These are phyloP conservation scores for Rhynchospora pubera DNA, from an alignment of 176 grass and related monocot genomes.

Conservation along the genomic window DNA sequence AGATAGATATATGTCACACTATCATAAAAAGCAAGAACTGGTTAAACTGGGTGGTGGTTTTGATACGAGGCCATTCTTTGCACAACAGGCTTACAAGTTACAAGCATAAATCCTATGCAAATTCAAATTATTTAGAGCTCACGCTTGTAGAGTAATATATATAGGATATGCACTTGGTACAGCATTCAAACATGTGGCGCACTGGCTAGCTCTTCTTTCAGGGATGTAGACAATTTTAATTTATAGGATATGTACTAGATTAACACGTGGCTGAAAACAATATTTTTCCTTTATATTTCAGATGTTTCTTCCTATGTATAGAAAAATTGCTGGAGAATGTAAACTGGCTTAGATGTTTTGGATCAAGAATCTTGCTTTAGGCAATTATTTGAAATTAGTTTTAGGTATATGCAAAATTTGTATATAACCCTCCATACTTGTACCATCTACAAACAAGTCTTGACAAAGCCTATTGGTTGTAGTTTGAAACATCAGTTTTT, in stretches of 20 bases:
- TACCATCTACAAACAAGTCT: neutral
- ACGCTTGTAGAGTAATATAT: too few species aligned
- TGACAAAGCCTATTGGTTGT: neutral
- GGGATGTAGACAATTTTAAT: neutral
- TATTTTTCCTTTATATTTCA: neutral
- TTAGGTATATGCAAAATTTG: neutral
- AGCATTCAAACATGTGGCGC: too few species aligned
- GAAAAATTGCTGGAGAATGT: too few species aligned
- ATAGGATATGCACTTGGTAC: too few species aligned
- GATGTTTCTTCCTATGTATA: neutral
- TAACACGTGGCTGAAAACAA: neutral
- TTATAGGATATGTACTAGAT: neutral
- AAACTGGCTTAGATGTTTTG: neutral
- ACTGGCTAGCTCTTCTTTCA: neutral
- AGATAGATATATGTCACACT: too few species aligned
- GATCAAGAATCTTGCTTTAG: neutral
- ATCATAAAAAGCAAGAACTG: too few species aligned
- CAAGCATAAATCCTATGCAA: too few species aligned
- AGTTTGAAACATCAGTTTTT: neutral
- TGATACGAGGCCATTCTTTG: neutral
- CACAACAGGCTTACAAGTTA: too few species aligned
- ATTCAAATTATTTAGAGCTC: too few species aligned
- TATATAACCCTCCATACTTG: neutral
- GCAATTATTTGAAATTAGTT: neutral
- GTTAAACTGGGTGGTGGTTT: neutral